phyloP scores from a whole-genome alignment of 768 basidiomycete species.

The Tulasnella sp. region DNA sequence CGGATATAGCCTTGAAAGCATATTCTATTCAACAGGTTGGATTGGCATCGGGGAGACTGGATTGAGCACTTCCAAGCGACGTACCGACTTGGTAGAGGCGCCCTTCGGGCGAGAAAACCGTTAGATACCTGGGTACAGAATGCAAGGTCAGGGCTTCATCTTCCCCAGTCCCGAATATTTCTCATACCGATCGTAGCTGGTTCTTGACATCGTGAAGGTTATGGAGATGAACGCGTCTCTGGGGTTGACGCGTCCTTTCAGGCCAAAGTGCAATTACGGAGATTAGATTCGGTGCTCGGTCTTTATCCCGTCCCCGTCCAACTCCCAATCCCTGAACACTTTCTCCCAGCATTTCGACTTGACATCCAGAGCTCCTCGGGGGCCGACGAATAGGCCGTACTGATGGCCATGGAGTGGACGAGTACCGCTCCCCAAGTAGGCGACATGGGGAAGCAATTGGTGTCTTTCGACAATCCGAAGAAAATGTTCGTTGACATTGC shows the following conservation, averaged over 20 bases:
- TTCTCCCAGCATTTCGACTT: background rate
- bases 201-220: constrained; percentile 66
- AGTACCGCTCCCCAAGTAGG: background rate
- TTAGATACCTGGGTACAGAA: constrained; percentile 56
- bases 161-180: background rate
- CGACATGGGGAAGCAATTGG: constrained; percentile 32
- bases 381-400: background rate
- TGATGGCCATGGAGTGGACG: constrained; percentile 3
- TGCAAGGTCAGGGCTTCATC: background rate
- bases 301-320: background rate
- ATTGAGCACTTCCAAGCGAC: constrained; percentile 28
- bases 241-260: constrained; percentile 21
- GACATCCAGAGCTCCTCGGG: background rate
- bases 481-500: constrained; percentile 53
- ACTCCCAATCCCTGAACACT: background rate
- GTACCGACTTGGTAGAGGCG: constrained; percentile 96
- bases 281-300: constrained; percentile 1
- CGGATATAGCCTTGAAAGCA: constrained; percentile 99
- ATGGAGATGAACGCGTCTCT: constrained; percentile 21
- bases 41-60: background rate
- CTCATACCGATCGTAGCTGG: constrained; percentile 79
- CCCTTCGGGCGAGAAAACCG: constrained; percentile 95
- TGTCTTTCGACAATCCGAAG: constrained; percentile 72
- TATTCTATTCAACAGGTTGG: constrained; percentile 54
- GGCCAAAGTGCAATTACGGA: background rate